Conservation (phyloP, 352 stramenopile species). For the Phytophthora kernoviae region DNA sequence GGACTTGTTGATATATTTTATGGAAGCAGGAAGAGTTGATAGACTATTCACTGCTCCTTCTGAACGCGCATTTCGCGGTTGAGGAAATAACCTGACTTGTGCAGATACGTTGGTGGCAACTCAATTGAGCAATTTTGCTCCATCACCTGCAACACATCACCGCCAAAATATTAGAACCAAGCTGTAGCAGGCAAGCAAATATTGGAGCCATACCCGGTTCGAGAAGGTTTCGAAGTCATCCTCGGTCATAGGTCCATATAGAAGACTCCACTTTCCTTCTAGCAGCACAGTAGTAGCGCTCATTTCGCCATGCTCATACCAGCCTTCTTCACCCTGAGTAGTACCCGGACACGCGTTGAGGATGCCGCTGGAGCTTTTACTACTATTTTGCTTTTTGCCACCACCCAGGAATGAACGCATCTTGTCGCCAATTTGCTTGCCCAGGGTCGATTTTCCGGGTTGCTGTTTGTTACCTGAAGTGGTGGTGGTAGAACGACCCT, state of each 20-base stretch:
- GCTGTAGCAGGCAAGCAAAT: background rate
- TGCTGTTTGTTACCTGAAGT: conserved; percentile 35
- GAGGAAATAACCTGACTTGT: conserved; percentile 82
- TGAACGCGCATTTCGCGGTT: conserved; percentile 71
- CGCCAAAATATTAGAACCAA: background rate
- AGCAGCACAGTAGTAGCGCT: conserved; percentile 84
- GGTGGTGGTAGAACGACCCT: conserved; percentile 44
- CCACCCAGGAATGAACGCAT: conserved; percentile 80
- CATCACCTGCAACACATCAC: conserved; percentile 48
- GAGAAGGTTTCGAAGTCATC: conserved; percentile 84
- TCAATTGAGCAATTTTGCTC: conserved; percentile 72
- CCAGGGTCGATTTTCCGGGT: conserved; percentile 44
- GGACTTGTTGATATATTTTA: conserved; percentile 20
- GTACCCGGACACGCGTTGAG: conserved; percentile 81
- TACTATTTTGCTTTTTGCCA: conserved; percentile 66
- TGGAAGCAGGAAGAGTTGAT: conserved; percentile 6
- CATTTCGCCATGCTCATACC: conserved; percentile 89
- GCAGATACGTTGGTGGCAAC: conserved; percentile 76
- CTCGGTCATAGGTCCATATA: conserved; percentile 86
- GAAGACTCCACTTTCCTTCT: conserved; percentile 84
- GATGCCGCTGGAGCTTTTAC: conserved; percentile 77
- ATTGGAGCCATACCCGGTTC: conserved; percentile 50
- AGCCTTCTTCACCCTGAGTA: conserved; percentile 83
- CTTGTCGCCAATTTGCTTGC: conserved; percentile 82
- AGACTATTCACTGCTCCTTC: conserved; percentile 28